phyloP scores from a whole-genome alignment of 1,139 yeast species.

The Protomyces gravidus region DNA sequence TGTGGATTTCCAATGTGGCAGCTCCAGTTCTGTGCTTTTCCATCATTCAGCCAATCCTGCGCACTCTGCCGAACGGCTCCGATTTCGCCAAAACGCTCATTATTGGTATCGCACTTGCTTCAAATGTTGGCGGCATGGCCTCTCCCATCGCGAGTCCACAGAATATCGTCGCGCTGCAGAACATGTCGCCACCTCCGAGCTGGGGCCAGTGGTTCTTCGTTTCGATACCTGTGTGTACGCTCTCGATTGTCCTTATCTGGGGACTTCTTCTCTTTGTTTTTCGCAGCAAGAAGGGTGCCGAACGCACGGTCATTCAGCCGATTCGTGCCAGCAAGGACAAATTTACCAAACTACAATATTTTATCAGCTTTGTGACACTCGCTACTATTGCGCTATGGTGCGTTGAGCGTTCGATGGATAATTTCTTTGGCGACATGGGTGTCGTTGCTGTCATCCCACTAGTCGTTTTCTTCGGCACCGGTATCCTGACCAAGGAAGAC shows the following conservation, averaged over 20 bases:
- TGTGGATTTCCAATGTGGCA: conserved; percentile 97
- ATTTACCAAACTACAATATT: conserved; percentile 68
- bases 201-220: conserved; percentile 95
- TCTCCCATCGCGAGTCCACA: conserved; percentile 96
- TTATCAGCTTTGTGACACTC: conserved; percentile 60
- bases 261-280: conserved; percentile 62
- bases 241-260: conserved; percentile 68
- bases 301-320: conserved; percentile 54
- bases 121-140: conserved; percentile 92
- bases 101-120: conserved; percentile 84
- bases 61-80: conserved; percentile 74
- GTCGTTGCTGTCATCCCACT: conserved; percentile 81
- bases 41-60: conserved; percentile 77
- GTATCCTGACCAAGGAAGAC: conserved; percentile 74
- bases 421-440: conserved; percentile 82
- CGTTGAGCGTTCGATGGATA: conserved; percentile 62
- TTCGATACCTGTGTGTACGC: conserved; percentile 68
- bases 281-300: conserved; percentile 49
- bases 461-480: conserved; percentile 80
- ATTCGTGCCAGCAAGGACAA: conserved; percentile 55
- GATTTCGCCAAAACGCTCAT: conserved; percentile 78
- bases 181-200: conserved; percentile 84
- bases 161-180: conserved; percentile 79
- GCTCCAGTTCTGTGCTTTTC: conserved; percentile 91
- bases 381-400: conserved; percentile 83